These are phyloP conservation scores for Pseudomonodictys pantanalensis DNA, from an alignment of 495 filamentous ascomycete genomes.

Conservation along the genomic window DNA sequence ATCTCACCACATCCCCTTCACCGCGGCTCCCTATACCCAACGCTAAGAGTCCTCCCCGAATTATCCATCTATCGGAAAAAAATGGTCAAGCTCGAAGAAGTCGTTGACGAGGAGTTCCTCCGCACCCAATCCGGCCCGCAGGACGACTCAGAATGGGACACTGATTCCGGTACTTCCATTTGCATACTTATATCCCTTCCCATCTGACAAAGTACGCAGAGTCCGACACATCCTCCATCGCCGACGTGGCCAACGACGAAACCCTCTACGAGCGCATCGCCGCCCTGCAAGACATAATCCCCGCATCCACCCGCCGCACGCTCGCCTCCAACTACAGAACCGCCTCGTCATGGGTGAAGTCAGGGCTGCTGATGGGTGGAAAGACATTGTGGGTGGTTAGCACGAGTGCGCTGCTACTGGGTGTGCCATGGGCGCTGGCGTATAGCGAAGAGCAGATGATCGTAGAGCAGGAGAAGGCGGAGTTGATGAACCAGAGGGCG, in stretches of 20 bases:
- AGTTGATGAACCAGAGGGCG: conserved; percentile 81
- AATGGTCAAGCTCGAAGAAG: conserved; percentile 96
- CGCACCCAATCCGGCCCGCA: conserved; percentile 66
- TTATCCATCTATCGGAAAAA: conserved; percentile 46
- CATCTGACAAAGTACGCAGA: conserved; percentile 12
- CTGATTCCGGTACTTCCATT: conserved; percentile 70
- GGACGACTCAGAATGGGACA: conserved; percentile 78
- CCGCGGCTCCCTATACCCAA: no score
- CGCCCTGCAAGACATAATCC: conserved; percentile 89
- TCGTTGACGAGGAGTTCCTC: conserved; percentile 91
- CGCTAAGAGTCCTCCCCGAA: no score
- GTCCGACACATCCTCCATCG: conserved; percentile 53
- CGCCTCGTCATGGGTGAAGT: conserved; percentile 57
- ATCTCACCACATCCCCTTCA: no score
- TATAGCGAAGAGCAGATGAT: conserved; percentile 94
- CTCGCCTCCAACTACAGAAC: conserved; percentile 58
- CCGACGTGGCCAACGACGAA: conserved; percentile 54
- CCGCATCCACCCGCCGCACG: conserved; percentile 72
- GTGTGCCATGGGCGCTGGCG: conserved; percentile 88
- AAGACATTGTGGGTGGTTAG: conserved; percentile 84
- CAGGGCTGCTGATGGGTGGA: conserved; percentile 64
- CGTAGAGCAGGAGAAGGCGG: conserved; percentile 93
- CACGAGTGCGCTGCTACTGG: conserved; percentile 82
- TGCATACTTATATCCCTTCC: conserved; percentile 22
- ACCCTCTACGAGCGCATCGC: conserved; percentile 73